Conservation (phyloP, 768 basidiomycete species). For the Tulasnella sp. region DNA sequence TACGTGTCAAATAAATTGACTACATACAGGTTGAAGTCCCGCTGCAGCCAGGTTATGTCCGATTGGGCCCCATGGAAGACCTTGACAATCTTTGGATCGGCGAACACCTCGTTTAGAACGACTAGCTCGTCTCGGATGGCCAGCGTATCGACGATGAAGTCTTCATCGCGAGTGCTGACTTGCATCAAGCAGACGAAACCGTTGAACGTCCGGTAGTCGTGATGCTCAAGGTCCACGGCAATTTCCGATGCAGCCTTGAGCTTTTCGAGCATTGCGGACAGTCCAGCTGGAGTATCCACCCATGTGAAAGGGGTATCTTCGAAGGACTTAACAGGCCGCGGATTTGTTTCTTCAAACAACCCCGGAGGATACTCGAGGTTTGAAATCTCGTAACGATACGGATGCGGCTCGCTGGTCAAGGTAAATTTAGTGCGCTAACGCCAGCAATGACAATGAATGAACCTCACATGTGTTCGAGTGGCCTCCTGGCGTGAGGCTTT, state of each 20-base stretch:
- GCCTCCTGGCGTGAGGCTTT: conserved; percentile 82
- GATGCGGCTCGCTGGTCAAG: conserved; percentile 46
- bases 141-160: conserved; percentile 85
- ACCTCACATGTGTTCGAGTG: conserved; percentile 56
- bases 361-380: conserved; percentile 66
- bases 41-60: conserved; percentile 94
- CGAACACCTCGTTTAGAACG: conserved; percentile 76
- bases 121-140: conserved; percentile 69
- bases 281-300: conserved; percentile 55
- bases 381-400: conserved; percentile 81
- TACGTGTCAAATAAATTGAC: conserved; percentile 98
- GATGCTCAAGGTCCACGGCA: conserved; percentile 93
- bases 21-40: conserved; percentile 89
- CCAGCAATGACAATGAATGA: conserved; percentile 14
- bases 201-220: conserved; percentile 75
- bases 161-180: conserved; percentile 73
- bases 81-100: conserved; percentile 69
- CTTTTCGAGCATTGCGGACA: conserved; percentile 62
- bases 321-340: conserved; percentile 56
- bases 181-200: conserved; percentile 96
- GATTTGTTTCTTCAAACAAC: conserved; percentile 53
- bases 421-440: not conserved
- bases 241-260: conserved; percentile 64
- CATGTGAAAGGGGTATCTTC: conserved; percentile 66
- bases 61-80: conserved; percentile 93